Evolutionary conservation across 106 monocot species (phyloP).

Genomic region (Amphibolis antarctica): DNA sequence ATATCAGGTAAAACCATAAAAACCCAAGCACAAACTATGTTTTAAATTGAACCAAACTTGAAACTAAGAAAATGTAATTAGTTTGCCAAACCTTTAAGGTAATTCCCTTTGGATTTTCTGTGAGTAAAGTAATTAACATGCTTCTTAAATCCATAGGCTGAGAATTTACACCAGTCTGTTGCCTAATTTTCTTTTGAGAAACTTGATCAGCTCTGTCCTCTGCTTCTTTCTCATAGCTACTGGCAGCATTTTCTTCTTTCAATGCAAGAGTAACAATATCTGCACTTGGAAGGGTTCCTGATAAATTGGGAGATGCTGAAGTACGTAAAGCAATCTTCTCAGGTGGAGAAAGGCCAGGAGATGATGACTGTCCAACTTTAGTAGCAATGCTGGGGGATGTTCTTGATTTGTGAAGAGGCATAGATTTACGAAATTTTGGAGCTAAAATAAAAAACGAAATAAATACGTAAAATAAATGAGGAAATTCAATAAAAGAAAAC

Average conservation of each 20-base stretch:
- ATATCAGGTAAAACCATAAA: too few species aligned
- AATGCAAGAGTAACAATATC: constrained; percentile 27
- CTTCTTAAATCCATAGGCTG: constrained; percentile 37
- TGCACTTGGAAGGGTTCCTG: constrained; percentile 17
- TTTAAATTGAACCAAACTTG: background rate
- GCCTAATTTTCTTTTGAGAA: constrained; percentile 9
- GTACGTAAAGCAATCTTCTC: constrained; percentile 28
- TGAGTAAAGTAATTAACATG: constrained; percentile 34
- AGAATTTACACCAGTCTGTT: constrained; percentile 12
- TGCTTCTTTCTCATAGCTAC: constrained; percentile 41
- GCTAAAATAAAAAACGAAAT: background rate
- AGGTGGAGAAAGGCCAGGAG: constrained; percentile 41
- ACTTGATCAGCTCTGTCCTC: constrained; percentile 13
- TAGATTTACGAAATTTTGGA: constrained; percentile 35
- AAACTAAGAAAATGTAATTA: background rate
- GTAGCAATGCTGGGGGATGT: constrained; percentile 21
- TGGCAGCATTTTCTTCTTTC: constrained; percentile 38
- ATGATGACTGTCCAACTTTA: constrained; percentile 25
- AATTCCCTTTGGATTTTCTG: constrained; percentile 68
- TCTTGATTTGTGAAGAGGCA: constrained; percentile 34
- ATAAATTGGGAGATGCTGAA: constrained; percentile 22
- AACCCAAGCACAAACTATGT: too few species aligned
- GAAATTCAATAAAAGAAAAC: too few species aligned
- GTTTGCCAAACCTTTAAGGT: constrained; percentile 52
- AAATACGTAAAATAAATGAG: background rate